Conservation (phyloP, 768 basidiomycete species). For the Lactarius psammicola region DNA sequence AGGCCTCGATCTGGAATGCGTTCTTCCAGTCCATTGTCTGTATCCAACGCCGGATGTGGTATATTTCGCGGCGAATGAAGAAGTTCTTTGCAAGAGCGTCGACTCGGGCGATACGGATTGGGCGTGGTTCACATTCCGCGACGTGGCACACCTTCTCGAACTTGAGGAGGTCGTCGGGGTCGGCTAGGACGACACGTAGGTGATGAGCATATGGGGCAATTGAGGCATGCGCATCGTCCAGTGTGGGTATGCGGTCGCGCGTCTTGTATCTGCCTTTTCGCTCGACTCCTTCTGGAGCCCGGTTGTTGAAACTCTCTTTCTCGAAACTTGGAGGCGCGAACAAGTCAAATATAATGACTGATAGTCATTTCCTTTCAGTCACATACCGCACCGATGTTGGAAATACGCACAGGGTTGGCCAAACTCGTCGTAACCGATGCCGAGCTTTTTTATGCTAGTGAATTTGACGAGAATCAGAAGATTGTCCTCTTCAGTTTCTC, state of each 20-base stretch:
- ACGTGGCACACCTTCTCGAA: slow-evolving; percentile 55
- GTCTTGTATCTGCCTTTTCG: slow-evolving; percentile 44
- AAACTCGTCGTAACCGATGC: slow-evolving; percentile 18
- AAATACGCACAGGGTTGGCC: slow-evolving; percentile 14
- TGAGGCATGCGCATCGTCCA: slow-evolving; percentile 54
- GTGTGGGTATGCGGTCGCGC: slow-evolving; percentile 54
- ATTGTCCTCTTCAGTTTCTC: slow-evolving; percentile 18
- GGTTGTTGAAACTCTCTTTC: slow-evolving; percentile 53
- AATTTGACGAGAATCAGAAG: slow-evolving; percentile 20
- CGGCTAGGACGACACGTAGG: slow-evolving; percentile 58
- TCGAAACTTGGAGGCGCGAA: slow-evolving; percentile 60
- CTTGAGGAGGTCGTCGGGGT: slow-evolving; percentile 46
- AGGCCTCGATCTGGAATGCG: slow-evolving; percentile 74
- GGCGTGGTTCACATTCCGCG: slow-evolving; percentile 42
- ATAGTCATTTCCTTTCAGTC: neutral
- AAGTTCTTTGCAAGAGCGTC: slow-evolving; percentile 51
- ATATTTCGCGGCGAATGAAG: slow-evolving; percentile 49
- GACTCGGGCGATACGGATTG: slow-evolving; percentile 38
- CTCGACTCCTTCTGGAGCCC: slow-evolving; percentile 41
- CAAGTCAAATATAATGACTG: slow-evolving; percentile 26
- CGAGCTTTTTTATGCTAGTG: slow-evolving; percentile 24
- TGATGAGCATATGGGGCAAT: slow-evolving; percentile 74
- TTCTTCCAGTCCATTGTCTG: slow-evolving; percentile 57
- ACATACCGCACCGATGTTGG: neutral
- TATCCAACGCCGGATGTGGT: slow-evolving; percentile 46